These are phyloP conservation scores for Tricholoma saponaceum DNA, from an alignment of 768 basidiomycete species.

Conservation along the genomic window DNA sequence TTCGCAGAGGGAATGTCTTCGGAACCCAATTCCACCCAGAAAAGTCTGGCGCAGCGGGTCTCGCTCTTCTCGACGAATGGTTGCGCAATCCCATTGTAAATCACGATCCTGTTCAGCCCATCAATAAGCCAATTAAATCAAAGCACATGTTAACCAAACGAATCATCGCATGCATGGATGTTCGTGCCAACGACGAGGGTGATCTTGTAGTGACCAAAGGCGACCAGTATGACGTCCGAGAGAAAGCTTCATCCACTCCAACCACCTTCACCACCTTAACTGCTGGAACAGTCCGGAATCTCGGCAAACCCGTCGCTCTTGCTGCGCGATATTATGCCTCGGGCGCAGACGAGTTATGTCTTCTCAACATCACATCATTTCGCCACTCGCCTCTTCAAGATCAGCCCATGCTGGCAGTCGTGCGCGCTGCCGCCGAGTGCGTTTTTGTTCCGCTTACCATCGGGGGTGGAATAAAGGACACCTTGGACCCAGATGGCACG, in stretches of 20 bases:
- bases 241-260: slow-evolving; percentile 44
- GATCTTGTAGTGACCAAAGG: slow-evolving; percentile 99
- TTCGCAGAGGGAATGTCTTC: slow-evolving; percentile 82
- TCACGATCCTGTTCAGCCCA: slow-evolving; percentile 30
- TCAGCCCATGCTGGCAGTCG: slow-evolving; percentile 98
- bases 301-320: slow-evolving; percentile 94
- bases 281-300: slow-evolving; percentile 86
- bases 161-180: slow-evolving; percentile 96
- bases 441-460: slow-evolving; percentile 98
- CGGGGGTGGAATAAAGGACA: slow-evolving; percentile 97
- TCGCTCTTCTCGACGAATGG: slow-evolving; percentile 79
- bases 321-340: slow-evolving; percentile 80
- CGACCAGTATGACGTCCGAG: slow-evolving; percentile 97
- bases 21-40: slow-evolving; percentile 98
- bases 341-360: slow-evolving; percentile 94
- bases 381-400: slow-evolving; percentile 92
- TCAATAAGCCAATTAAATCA: slow-evolving; percentile 36
- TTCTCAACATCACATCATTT: slow-evolving; percentile 99
- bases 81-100: slow-evolving; percentile 50
- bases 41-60: slow-evolving; percentile 88
- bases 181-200: slow-evolving; percentile 91
- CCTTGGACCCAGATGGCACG: slow-evolving; percentile 93
- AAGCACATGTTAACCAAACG: slow-evolving; percentile 83
- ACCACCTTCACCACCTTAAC: slow-evolving; percentile 32
- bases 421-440: slow-evolving; percentile 81